Conservation (phyloP, 768 basidiomycete species). For the Tricholoma bakamatsutake region DNA sequence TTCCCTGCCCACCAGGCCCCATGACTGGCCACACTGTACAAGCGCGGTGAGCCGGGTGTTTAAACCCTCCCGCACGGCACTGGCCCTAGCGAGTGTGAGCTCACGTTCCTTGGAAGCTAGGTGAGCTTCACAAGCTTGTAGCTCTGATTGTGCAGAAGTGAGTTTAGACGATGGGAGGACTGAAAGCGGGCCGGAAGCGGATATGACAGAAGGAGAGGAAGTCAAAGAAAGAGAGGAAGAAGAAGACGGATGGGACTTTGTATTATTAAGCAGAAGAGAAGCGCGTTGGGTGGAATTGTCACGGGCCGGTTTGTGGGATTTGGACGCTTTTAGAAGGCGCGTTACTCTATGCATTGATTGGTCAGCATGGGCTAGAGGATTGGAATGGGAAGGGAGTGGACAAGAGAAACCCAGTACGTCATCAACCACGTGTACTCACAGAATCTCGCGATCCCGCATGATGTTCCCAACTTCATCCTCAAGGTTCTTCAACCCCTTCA, state of each 20-base stretch:
- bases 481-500: conserved; percentile 53
- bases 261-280: background rate
- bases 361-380: too few species aligned
- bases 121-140: conserved; percentile 79
- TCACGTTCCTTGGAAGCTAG: conserved; percentile 66
- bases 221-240: conserved; percentile 23
- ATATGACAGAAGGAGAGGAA: conserved; percentile 25
- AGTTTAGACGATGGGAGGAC: conserved; percentile 42
- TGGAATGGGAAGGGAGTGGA: too few species aligned
- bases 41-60: conserved; percentile 58
- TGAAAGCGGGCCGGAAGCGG: conserved; percentile 10
- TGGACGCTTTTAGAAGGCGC: conserved; percentile 74
- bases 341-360: conserved; percentile 47
- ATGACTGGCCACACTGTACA: conserved; percentile 61
- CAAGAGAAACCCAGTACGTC: background rate
- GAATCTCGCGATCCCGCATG: conserved; percentile 72
- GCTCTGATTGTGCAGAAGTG: conserved; percentile 61
- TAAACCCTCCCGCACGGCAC: conserved; percentile 58
- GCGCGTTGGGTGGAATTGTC: conserved; percentile 13
- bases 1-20: conserved; percentile 63
- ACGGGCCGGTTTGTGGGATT: conserved; percentile 38
- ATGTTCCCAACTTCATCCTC: conserved; percentile 72
- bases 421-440: conserved; percentile 41
- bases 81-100: conserved; percentile 44
- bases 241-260: conserved; percentile 27